These are phyloP conservation scores for Apostasia ramifera DNA, from an alignment of 106 monocot genomes.

Conservation along the genomic window DNA sequence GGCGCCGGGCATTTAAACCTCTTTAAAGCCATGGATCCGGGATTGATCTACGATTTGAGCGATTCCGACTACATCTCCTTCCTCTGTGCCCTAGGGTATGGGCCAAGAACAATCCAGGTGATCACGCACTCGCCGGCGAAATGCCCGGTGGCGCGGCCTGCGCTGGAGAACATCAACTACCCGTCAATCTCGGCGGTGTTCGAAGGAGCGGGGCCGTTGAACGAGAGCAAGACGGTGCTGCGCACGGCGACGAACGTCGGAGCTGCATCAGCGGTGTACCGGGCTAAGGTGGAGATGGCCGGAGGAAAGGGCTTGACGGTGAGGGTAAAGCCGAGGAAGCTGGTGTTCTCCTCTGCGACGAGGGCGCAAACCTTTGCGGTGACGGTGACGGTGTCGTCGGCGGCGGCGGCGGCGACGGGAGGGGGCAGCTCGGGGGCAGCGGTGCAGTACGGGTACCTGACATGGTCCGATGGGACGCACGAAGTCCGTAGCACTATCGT, in stretches of 20 bases:
- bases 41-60: conserved; percentile 70
- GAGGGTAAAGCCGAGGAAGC: conserved; percentile 58
- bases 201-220: conserved; percentile 19
- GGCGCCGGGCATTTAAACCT: conserved; percentile 76
- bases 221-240: conserved; percentile 44
- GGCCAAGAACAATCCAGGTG: conserved; percentile 55
- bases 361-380: conserved; percentile 50
- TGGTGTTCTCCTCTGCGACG: conserved; percentile 46
- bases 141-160: conserved; percentile 41
- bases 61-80: conserved; percentile 68
- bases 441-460: conserved; percentile 40
- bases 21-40: conserved; percentile 75
- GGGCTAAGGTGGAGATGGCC: conserved; percentile 41
- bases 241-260: conserved; percentile 82
- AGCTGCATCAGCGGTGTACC: conserved; percentile 31
- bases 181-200: conserved; percentile 78
- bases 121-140: conserved; percentile 56
- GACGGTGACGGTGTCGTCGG: conserved; percentile 31
- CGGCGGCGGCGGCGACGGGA: neutral
- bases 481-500: conserved; percentile 88
- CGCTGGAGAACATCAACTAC: conserved; percentile 67
- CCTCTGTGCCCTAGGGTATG: conserved; percentile 81
- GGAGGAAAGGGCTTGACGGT: conserved; percentile 43
- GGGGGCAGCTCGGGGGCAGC: conserved; percentile 6
- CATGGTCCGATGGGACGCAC: conserved; percentile 84